Evolutionary conservation across 441 rosid species (phyloP).

Genomic region (Viola pubescens): DNA sequence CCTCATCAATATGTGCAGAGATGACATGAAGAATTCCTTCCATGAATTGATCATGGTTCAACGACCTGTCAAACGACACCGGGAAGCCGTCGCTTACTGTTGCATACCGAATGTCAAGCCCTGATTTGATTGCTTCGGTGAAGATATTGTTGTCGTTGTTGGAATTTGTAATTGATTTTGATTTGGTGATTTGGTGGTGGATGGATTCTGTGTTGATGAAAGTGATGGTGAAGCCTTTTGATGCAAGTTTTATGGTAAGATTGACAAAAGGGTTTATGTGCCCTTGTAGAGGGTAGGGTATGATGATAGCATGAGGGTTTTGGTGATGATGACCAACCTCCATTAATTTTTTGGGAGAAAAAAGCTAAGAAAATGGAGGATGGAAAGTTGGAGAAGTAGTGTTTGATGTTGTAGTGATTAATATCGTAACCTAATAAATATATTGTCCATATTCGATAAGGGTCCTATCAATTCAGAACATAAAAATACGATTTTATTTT

Average conservation of each 20-base stretch:
- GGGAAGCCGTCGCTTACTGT: slow-evolving; percentile 62
- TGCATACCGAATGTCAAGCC: slow-evolving; percentile 44
- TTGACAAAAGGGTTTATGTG: slow-evolving; percentile 48
- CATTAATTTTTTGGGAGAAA: not conserved
- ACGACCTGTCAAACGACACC: slow-evolving; percentile 36
- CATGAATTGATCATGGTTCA: slow-evolving; percentile 48
- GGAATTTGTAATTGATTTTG: slow-evolving; percentile 5
- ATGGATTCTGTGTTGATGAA: slow-evolving; percentile 45
- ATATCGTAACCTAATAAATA: too few species aligned
- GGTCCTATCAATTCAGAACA: too few species aligned
- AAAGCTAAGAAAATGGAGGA: not conserved
- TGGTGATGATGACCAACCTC: slow-evolving; percentile 13
- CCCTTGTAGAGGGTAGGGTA: slow-evolving; percentile 61
- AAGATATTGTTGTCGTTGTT: slow-evolving; percentile 28
- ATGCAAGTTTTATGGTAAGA: slow-evolving; percentile 57
- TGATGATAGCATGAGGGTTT: slow-evolving; percentile 41
- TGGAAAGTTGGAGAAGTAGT: not conserved
- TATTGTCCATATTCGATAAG: too few species aligned
- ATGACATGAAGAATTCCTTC: slow-evolving; percentile 33
- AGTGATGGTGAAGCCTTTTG: slow-evolving; percentile 49
- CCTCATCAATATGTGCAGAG: slow-evolving; percentile 45
- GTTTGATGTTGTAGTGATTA: not conserved
- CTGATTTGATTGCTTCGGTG: slow-evolving; percentile 33
- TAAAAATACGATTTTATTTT: too few species aligned
- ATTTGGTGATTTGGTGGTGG: slow-evolving; percentile 36